These are phyloP conservation scores for Pseudocercospora musae DNA, from an alignment of 2,329 filamentous ascomycete species.

Conservation along the genomic window DNA sequence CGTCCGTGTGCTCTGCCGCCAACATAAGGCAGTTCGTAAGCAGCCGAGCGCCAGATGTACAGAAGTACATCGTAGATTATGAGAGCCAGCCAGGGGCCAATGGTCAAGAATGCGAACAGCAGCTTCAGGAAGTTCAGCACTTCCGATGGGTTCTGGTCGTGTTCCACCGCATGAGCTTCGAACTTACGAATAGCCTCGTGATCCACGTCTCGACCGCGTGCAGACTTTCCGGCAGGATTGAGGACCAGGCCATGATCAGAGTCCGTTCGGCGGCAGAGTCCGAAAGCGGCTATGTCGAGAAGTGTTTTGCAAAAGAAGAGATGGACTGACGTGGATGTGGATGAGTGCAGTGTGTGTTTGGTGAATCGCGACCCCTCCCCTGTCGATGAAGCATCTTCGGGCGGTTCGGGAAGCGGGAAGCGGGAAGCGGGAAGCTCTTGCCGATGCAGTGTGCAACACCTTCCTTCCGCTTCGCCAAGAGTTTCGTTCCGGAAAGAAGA, in stretches of 20 bases:
- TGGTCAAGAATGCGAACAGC: slow-evolving; percentile 57
- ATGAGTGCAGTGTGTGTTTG: too few relatives aligned
- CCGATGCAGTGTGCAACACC: background rate
- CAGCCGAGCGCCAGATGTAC: slow-evolving; percentile 57
- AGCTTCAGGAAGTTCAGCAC: slow-evolving; percentile 44
- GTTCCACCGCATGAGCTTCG: slow-evolving; percentile 10
- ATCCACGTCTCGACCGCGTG: slow-evolving; percentile 60
- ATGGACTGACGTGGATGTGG: background rate
- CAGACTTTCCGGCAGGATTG: slow-evolving; percentile 59
- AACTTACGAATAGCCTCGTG: slow-evolving; percentile 59
- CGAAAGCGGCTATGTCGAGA: background rate
- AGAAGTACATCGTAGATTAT: slow-evolving; percentile 62
- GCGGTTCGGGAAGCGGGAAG: background rate
- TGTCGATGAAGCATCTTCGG: background rate
- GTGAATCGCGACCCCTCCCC: background rate
- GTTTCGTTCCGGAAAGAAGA: too few relatives aligned
- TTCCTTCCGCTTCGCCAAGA: background rate
- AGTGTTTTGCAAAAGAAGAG: background rate
- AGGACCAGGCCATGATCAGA: slow-evolving; percentile 59
- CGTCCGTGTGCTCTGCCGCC: slow-evolving; percentile 61
- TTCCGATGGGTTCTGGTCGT: slow-evolving; percentile 4
- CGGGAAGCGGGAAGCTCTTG: too few relatives aligned
- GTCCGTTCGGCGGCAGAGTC: background rate
- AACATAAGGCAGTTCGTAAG: slow-evolving; percentile 58
- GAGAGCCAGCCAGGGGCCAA: slow-evolving; percentile 61